A percentile compares a stretch with the other conserved stretches of the same genome.
Evolutionary conservation across 2,329 filamentous ascomycete species (phyloP).

Genomic region (Helicocarpus griseus): DNA sequence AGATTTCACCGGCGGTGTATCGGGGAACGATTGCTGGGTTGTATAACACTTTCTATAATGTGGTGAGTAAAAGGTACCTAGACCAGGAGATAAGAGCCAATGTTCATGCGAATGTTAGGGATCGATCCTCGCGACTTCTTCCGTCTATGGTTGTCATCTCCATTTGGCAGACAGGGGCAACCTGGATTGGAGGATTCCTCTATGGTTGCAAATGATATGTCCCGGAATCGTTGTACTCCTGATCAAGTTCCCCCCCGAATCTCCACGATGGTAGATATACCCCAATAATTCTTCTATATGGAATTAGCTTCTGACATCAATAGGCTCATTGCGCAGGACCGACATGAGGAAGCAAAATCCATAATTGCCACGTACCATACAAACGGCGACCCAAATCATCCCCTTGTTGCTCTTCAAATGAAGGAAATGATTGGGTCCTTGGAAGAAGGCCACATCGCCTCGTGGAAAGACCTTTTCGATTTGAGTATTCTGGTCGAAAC

Average conservation of each 20-base stretch:
- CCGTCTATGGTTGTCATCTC: slow-evolving; percentile 7
- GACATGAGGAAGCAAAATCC: slow-evolving; percentile 18
- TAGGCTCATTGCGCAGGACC: slow-evolving; percentile 17
- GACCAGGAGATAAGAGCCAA: neutral
- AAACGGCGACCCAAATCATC: slow-evolving; percentile 31
- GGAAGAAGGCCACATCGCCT: slow-evolving; percentile 23
- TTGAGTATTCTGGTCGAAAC: slow-evolving; percentile 26
- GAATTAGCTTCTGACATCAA: neutral
- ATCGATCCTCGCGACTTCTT: slow-evolving; percentile 9
- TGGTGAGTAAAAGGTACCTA: neutral
- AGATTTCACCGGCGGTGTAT: slow-evolving; percentile 21
- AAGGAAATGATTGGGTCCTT: slow-evolving; percentile 32
- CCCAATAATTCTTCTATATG: neutral
- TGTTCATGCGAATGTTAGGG: neutral
- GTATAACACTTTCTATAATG: slow-evolving; percentile 17
- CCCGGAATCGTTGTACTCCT: slow-evolving; percentile 8
- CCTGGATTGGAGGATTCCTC: slow-evolving; percentile 9
- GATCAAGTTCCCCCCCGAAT: slow-evolving; percentile 18
- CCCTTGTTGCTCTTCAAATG: slow-evolving; percentile 34
- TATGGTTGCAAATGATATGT: slow-evolving; percentile 12
- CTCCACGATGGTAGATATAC: slow-evolving; percentile 21
- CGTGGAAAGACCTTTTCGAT: slow-evolving; percentile 30
- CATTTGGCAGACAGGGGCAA: slow-evolving; percentile 4
- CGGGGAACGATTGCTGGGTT: slow-evolving; percentile 20
- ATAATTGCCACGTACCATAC: slow-evolving; percentile 35